A percentile compares a stretch with the other conserved stretches of the same genome.
Evolutionary conservation across 495 filamentous ascomycete species (phyloP).

Genomic region (Penicillium goetzii): DNA sequence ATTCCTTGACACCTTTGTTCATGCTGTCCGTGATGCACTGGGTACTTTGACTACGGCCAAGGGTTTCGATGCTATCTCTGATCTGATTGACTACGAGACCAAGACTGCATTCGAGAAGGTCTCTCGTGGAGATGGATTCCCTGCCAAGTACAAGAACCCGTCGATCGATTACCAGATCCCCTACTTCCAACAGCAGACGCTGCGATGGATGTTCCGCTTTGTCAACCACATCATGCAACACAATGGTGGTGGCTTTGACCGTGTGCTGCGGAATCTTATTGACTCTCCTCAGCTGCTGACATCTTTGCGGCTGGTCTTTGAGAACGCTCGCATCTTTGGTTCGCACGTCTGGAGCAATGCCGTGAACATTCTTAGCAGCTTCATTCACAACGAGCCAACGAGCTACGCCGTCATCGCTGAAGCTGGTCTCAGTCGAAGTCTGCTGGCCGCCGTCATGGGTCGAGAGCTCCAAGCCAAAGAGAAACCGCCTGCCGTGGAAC

Average conservation of each 20-base stretch:
- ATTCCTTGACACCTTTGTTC: slow-evolving; percentile 86
- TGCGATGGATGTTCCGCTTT: slow-evolving; percentile 94
- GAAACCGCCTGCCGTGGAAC: slow-evolving; percentile 34
- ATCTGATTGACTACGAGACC: slow-evolving; percentile 81
- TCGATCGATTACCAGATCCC: slow-evolving; percentile 90
- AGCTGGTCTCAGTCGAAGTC: slow-evolving; percentile 82
- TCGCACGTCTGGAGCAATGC: slow-evolving; percentile 92
- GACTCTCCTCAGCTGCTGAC: slow-evolving; percentile 84
- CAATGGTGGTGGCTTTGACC: slow-evolving; percentile 81
- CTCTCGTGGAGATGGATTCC: slow-evolving; percentile 71
- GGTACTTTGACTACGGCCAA: slow-evolving; percentile 74
- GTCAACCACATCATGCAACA: slow-evolving; percentile 93
- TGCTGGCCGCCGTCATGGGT: slow-evolving; percentile 80
- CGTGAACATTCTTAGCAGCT: slow-evolving; percentile 87
- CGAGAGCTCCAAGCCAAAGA: slow-evolving; percentile 38
- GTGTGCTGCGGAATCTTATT: slow-evolving; percentile 87
- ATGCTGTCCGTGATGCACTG: slow-evolving; percentile 79
- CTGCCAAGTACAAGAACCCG: slow-evolving; percentile 73
- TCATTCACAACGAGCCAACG: slow-evolving; percentile 98
- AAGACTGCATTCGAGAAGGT: slow-evolving; percentile 67
- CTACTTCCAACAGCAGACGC: slow-evolving; percentile 85
- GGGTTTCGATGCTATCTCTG: slow-evolving; percentile 83
- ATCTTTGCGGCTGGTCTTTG: slow-evolving; percentile 79
- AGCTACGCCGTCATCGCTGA: slow-evolving; percentile 95
- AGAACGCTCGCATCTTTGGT: slow-evolving; percentile 76